Percentiles rank a stretch among this genome's conserved stretches.
phyloP scores from a whole-genome alignment of 164 flowering plant species.

The Aristolochia californica region DNA sequence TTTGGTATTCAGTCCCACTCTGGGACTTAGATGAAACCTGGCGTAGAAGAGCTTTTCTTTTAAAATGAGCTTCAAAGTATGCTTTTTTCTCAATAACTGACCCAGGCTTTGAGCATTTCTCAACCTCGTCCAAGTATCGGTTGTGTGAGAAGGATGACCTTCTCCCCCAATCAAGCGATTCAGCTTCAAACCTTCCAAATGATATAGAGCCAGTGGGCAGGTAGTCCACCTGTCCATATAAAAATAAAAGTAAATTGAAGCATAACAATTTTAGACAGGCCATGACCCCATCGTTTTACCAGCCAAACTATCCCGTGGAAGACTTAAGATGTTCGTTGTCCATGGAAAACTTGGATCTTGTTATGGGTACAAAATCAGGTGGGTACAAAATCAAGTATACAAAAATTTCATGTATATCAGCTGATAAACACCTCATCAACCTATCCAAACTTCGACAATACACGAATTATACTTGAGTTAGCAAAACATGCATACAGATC shows the following conservation, averaged over 20 bases:
- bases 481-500: no score
- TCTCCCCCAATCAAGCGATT: constrained; percentile 67
- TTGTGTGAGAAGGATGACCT: constrained; percentile 79
- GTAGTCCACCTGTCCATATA: constrained; percentile 37
- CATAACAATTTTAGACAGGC: no score
- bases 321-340: no score
- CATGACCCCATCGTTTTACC: no score
- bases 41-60: constrained; percentile 44
- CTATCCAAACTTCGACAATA: no score
- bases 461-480: no score
- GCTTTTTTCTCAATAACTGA: constrained; percentile 79
- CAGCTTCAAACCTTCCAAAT: constrained; percentile 77
- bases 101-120: constrained; percentile 68
- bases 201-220: constrained; percentile 75
- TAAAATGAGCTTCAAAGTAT: constrained; percentile 82
- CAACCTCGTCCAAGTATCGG: constrained; percentile 76
- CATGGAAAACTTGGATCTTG: no score
- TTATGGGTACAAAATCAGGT: no score
- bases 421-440: no score
- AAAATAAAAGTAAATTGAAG: background rate
- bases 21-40: constrained; percentile 31
- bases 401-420: no score
- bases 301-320: no score
- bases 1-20: constrained; percentile 20
- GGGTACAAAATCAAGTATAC: no score